phyloP scores from a whole-genome alignment of 2,329 filamentous ascomycete genomes.

The Colletotrichum viniferum region DNA sequence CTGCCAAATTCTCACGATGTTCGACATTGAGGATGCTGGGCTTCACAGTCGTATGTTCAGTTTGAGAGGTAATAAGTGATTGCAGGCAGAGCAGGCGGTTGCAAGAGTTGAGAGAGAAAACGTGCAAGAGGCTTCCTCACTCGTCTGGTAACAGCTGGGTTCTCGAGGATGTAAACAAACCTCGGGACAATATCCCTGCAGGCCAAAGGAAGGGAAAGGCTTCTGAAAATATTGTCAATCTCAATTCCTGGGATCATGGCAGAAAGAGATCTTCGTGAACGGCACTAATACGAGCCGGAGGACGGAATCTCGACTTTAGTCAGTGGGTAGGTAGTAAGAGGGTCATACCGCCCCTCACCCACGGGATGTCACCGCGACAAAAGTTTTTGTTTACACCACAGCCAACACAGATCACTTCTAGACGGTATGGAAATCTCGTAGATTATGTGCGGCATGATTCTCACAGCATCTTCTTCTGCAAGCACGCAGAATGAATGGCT shows the following conservation, averaged over 20 bases:
- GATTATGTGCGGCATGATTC: neutral
- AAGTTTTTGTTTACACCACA: neutral
- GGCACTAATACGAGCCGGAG: neutral
- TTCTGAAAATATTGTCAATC: neutral
- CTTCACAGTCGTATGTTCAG: neutral
- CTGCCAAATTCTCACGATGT: neutral
- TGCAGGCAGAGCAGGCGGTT: neutral
- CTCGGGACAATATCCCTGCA: neutral
- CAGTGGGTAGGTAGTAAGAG: neutral
- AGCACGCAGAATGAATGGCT: neutral
- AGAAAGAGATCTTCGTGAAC: neutral
- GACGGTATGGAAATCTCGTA: neutral
- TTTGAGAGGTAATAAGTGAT: accelerated
- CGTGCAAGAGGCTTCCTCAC: neutral
- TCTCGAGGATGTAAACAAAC: neutral
- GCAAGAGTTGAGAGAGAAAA: neutral
- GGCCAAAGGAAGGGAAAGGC: neutral
- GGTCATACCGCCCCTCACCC: neutral
- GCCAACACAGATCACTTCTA: neutral
- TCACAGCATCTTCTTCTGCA: neutral
- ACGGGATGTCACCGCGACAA: neutral
- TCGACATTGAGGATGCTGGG: neutral
- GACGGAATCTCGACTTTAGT: neutral
- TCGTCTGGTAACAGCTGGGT: neutral
- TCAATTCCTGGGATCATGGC: neutral